These are phyloP conservation scores for Trypanosoma congolense DNA, from an alignment of 208 protist species.

Conservation along the genomic window DNA sequence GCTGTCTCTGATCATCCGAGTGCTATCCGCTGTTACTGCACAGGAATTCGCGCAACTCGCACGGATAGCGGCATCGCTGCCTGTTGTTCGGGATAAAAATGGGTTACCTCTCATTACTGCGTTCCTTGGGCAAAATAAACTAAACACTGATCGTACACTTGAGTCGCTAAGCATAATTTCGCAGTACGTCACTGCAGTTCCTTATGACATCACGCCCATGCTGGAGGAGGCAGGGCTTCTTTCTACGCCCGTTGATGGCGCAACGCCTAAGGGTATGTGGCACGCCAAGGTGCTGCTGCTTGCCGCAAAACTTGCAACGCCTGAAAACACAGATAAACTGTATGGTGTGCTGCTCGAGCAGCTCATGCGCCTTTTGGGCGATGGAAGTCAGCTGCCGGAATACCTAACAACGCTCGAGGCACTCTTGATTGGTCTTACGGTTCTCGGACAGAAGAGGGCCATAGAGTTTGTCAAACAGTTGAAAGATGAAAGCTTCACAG, in stretches of 20 bases:
- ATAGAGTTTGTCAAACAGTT: slow-evolving; percentile 58
- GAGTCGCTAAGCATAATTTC: slow-evolving; percentile 62
- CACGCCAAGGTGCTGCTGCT: slow-evolving; percentile 51
- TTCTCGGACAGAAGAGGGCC: slow-evolving; percentile 47
- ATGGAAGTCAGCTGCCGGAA: slow-evolving; percentile 23
- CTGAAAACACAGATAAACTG: slow-evolving; percentile 45
- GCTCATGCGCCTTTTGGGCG: slow-evolving; percentile 17
- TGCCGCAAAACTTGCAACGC: slow-evolving; percentile 42
- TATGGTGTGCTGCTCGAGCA: slow-evolving; percentile 42
- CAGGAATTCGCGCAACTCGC: slow-evolving; percentile 71
- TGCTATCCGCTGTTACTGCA: slow-evolving; percentile 62
- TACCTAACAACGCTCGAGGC: slow-evolving; percentile 71
- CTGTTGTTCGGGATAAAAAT: slow-evolving; percentile 47
- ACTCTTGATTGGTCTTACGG: slow-evolving; percentile 57
- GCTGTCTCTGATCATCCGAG: slow-evolving; percentile 51
- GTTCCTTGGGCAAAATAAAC: slow-evolving; percentile 36
- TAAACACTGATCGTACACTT: slow-evolving; percentile 38
- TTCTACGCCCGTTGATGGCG: slow-evolving; percentile 12
- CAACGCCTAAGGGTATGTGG: slow-evolving; percentile 22
- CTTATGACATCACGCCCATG: slow-evolving; percentile 36
- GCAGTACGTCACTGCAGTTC: slow-evolving; percentile 27
- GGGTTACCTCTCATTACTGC: slow-evolving; percentile 56
- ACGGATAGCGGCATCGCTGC: slow-evolving; percentile 48
- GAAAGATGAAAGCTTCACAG: slow-evolving; percentile 55
- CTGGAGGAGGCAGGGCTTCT: slow-evolving; percentile 50